These are phyloP conservation scores for Mycena alexandri DNA, from an alignment of 768 basidiomycete species.

Conservation along the genomic window DNA sequence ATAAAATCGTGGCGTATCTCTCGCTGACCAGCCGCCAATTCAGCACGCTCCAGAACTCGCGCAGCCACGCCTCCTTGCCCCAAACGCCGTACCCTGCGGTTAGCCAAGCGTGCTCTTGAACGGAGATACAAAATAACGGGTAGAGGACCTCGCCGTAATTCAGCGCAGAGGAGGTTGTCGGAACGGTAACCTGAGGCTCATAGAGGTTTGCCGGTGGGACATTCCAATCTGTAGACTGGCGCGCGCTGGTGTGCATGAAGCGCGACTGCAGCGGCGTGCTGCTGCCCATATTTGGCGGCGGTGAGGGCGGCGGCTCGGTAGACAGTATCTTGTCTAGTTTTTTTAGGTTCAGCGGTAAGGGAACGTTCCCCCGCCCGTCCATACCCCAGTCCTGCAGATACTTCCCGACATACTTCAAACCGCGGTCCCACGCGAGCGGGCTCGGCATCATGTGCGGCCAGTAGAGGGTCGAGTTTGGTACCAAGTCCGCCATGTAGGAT, in stretches of 20 bases:
- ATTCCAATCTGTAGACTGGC: not conserved
- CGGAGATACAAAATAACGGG: conserved; percentile 83
- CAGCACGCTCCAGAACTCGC: conserved; percentile 85
- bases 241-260: conserved; percentile 33
- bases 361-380: conserved; percentile 18
- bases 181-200: not conserved
- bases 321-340: not conserved
- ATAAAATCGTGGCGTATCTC: conserved; percentile 45
- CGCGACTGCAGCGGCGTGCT: conserved; percentile 13
- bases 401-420: conserved; percentile 25
- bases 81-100: conserved; percentile 87
- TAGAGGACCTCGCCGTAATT: conserved; percentile 68
- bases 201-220: not conserved
- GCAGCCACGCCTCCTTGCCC: conserved; percentile 91
- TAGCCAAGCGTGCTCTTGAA: conserved; percentile 91
- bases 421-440: conserved; percentile 29
- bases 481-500: conserved; percentile 46
- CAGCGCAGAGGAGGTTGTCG: conserved; percentile 41
- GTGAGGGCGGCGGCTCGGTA: not conserved
- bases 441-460: conserved; percentile 6
- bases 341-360: conserved; percentile 4
- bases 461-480: conserved; percentile 18
- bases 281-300: not conserved
- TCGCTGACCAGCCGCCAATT: conserved; percentile 78
- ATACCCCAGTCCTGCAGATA: conserved; percentile 30